phyloP scores from a whole-genome alignment of 176 grass and related monocot genomes.

The Zea luxurians region DNA sequence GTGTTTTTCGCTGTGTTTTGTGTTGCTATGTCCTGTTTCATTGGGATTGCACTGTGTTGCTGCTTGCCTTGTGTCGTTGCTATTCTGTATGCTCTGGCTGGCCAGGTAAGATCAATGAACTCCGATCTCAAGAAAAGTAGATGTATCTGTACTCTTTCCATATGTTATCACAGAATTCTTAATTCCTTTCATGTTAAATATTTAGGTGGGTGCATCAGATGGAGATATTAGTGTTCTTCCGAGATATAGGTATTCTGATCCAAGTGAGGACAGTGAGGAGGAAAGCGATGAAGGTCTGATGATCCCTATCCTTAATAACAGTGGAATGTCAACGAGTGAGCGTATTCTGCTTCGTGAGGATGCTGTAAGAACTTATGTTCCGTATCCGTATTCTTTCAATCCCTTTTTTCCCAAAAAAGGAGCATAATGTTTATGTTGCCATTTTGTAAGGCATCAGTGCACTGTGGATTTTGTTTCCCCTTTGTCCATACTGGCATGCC shows the following conservation, averaged over 20 bases:
- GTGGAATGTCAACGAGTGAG: conserved; percentile 62
- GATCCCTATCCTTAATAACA: conserved; percentile 82
- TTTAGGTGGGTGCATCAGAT: conserved; percentile 95
- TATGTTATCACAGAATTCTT: conserved; percentile 18
- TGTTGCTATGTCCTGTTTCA: conserved; percentile 76
- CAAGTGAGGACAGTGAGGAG: conserved; percentile 52
- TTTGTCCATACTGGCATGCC: background rate
- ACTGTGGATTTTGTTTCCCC: background rate
- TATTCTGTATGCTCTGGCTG: conserved; percentile 88
- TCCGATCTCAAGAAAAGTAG: conserved; percentile 4
- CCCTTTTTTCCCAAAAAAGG: background rate
- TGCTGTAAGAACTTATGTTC: conserved; percentile 62
- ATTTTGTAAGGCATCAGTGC: background rate
- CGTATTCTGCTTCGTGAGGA: conserved; percentile 78
- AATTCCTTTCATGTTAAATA: conserved; percentile 17
- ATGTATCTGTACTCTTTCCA: background rate
- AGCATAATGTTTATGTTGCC: background rate
- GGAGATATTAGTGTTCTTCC: conserved; percentile 75
- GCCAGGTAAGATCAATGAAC: conserved; percentile 58
- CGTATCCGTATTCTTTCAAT: background rate
- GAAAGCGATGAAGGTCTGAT: conserved; percentile 71
- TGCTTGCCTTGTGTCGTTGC: conserved; percentile 94
- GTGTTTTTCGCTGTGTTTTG: conserved; percentile 87
- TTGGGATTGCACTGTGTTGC: conserved; percentile 94
- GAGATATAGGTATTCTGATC: conserved; percentile 82